phyloP scores from a whole-genome alignment of 148 eudicot species.

The Camellia lanceoleosa region DNA sequence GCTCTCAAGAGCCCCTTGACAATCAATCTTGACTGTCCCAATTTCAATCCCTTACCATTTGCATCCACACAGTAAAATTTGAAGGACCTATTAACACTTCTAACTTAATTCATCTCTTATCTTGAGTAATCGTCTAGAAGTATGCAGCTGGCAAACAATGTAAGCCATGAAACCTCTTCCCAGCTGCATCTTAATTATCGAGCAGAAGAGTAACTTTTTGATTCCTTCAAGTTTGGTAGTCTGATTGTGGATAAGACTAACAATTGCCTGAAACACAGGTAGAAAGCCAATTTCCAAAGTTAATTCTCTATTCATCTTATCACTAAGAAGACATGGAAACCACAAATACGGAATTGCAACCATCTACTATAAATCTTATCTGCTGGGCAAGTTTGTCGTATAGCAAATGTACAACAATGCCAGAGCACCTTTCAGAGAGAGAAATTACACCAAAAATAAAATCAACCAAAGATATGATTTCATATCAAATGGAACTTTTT shows the following conservation, averaged over 20 bases:
- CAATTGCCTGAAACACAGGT: no score
- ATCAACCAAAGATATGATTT: background rate
- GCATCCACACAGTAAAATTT: background rate
- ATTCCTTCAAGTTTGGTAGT: no score
- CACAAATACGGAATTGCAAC: background rate
- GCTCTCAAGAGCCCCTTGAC: background rate
- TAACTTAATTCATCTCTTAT: background rate
- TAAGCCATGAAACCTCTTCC: background rate
- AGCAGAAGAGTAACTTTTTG: no score
- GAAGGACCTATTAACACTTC: background rate
- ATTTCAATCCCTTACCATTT: background rate
- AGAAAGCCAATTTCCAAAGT: background rate
- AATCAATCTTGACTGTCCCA: background rate
- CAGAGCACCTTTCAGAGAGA: slow-evolving; percentile 9
- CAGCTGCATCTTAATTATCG: background rate
- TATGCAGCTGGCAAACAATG: background rate
- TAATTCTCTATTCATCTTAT: background rate
- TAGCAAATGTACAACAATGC: background rate
- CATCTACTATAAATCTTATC: slow-evolving; percentile 1
- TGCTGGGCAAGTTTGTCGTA: slow-evolving; percentile 6
- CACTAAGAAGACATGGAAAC: background rate
- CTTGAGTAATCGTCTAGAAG: background rate
- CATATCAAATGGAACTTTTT: slow-evolving; percentile 1
- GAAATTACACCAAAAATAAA: background rate
- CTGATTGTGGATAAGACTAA: no score